Percentiles rank a stretch among this genome's conserved stretches.
Evolutionary conservation across 768 basidiomycete species (phyloP).

Genomic region (Gloeostereum incarnatum): DNA sequence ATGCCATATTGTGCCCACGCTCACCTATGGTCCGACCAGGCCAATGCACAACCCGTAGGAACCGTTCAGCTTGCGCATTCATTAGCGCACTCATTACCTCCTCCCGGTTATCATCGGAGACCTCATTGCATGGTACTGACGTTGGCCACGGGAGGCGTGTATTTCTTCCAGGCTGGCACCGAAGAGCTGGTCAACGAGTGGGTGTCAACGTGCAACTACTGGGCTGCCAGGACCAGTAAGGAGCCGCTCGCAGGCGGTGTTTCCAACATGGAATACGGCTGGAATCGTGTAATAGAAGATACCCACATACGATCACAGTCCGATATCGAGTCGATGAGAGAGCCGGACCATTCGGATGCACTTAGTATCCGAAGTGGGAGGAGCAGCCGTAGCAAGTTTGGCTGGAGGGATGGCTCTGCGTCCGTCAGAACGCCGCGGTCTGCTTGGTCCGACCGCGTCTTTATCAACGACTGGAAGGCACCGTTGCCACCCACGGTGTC

Average conservation of each 20-base stretch:
- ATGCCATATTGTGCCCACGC: slow-evolving; percentile 1
- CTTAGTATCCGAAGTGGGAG: slow-evolving; percentile 70
- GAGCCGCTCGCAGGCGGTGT: slow-evolving; percentile 95
- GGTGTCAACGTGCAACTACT: slow-evolving; percentile 99
- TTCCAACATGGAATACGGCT: slow-evolving; percentile 99
- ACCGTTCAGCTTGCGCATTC: slow-evolving; percentile 80
- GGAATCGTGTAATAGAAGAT: slow-evolving; percentile 70
- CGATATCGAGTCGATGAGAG: slow-evolving; percentile 41
- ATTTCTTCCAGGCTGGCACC: slow-evolving; percentile 97
- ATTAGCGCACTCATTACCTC: slow-evolving; percentile 77
- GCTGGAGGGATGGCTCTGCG: slow-evolving; percentile 57
- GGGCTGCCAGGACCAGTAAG: slow-evolving; percentile 93
- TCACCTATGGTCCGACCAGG: slow-evolving; percentile 30
- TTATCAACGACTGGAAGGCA: slow-evolving; percentile 91
- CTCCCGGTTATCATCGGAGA: slow-evolving; percentile 85
- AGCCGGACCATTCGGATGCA: slow-evolving; percentile 48
- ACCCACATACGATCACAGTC: slow-evolving; percentile 45
- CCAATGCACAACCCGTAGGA: slow-evolving; percentile 84
- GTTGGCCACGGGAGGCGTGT: slow-evolving; percentile 81
- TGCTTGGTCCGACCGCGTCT: slow-evolving; percentile 68
- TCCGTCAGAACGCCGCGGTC: slow-evolving; percentile 59
- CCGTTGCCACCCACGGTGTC: slow-evolving; percentile 78
- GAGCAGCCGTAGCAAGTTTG: slow-evolving; percentile 66
- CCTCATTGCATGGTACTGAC: slow-evolving; percentile 95
- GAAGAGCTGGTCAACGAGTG: slow-evolving; percentile 98